Percentiles rank a stretch among this genome's conserved stretches.
Conservation (phyloP, 2,329 filamentous ascomycete species). For the Arthrobotrys sinensis region DNA sequence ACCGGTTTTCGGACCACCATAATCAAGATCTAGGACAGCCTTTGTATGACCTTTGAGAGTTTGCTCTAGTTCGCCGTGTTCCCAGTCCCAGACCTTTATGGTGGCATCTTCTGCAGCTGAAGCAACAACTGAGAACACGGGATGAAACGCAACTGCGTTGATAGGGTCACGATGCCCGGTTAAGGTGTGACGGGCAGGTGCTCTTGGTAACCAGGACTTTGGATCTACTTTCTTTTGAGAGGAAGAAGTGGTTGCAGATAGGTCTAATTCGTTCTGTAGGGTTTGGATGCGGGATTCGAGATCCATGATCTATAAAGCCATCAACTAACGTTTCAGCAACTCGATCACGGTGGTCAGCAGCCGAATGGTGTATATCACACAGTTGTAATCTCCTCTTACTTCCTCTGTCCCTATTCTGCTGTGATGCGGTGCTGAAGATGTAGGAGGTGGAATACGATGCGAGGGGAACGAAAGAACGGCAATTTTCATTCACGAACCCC, state of each 20-base stretch:
- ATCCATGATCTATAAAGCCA: conserved; percentile 83
- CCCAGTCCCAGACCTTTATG: conserved; percentile 98
- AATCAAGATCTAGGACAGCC: conserved; percentile 89
- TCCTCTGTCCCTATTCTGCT: conserved; percentile 17
- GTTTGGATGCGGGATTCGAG: conserved; percentile 81
- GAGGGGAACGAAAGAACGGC: conserved; percentile 20
- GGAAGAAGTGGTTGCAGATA: conserved; percentile 82
- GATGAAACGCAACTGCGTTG: conserved; percentile 92
- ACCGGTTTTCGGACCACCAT: conserved; percentile 84
- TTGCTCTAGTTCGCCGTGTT: conserved; percentile 88
- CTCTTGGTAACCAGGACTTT: conserved; percentile 85
- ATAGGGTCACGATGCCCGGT: conserved; percentile 86
- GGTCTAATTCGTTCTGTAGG: conserved; percentile 87
- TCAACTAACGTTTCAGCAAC: conserved; percentile 61
- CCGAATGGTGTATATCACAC: conserved; percentile 45
- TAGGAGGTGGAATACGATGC: conserved; percentile 33
- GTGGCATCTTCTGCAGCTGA: conserved; percentile 92
- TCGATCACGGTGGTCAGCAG: conserved; percentile 53
- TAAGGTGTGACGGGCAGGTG: conserved; percentile 84
- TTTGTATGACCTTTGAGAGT: conserved; percentile 95
- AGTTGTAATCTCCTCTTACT: conserved; percentile 17
- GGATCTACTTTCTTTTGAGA: conserved; percentile 87
- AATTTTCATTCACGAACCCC: not conserved
- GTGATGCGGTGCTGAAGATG: not conserved
- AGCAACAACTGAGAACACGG: conserved; percentile 89